phyloP scores from a whole-genome alignment of 805 yeast genomes.

The Saturnispora zaruensis region DNA sequence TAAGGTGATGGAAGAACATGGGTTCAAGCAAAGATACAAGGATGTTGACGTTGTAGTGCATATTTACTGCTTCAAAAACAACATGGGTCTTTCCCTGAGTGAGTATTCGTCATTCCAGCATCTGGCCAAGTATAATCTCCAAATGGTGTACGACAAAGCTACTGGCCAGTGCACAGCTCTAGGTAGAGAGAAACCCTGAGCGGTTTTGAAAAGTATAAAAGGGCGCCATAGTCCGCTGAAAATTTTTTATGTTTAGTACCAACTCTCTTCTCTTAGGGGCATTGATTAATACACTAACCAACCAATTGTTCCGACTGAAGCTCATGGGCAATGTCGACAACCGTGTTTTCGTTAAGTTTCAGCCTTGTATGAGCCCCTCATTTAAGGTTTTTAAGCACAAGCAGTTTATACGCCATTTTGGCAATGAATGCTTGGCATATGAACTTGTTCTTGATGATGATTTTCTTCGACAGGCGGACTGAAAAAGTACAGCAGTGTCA shows the following conservation, averaged over 20 bases:
- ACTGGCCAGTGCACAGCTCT: conserved; percentile 15
- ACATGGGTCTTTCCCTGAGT: conserved; percentile 68
- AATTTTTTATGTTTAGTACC: not conserved
- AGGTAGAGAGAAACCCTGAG: conserved; percentile 5
- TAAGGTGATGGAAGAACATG: conserved; percentile 40
- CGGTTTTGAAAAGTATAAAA: not conserved
- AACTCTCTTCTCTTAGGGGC: conserved; percentile 20
- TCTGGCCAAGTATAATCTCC: conserved; percentile 66
- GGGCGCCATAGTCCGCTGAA: not conserved
- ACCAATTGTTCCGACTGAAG: conserved; percentile 59
- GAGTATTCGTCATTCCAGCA: conserved; percentile 56
- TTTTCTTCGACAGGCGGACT: conserved; percentile 44
- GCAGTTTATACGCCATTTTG: not conserved
- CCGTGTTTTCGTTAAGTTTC: conserved; percentile 48
- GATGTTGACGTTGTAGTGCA: conserved; percentile 68
- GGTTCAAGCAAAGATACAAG: conserved; percentile 59
- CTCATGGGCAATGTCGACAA: conserved; percentile 39
- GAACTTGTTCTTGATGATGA: conserved; percentile 23
- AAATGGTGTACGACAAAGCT: conserved; percentile 58
- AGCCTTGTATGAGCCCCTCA: conserved; percentile 47
- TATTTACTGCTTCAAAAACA: conserved; percentile 82
- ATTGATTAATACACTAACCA: conserved; percentile 36
- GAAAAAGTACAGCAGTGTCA: conserved; percentile 24
- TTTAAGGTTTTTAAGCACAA: not conserved
- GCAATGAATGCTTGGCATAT: not conserved